These are phyloP conservation scores for Thelephora aurantiotincta DNA, from an alignment of 768 basidiomycete genomes.

Conservation along the genomic window DNA sequence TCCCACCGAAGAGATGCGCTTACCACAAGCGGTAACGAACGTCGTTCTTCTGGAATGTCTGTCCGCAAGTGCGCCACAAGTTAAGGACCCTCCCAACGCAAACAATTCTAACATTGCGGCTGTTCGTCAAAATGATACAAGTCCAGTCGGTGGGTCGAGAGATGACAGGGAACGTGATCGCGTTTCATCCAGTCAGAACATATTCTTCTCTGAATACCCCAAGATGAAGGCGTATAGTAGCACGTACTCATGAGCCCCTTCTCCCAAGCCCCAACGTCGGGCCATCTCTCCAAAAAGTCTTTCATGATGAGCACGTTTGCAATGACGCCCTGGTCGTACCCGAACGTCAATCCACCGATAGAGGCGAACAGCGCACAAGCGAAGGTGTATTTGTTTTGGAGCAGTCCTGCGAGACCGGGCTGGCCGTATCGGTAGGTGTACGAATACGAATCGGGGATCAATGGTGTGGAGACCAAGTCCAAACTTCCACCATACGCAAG, in stretches of 20 bases:
- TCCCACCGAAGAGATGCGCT: conserved; percentile 10
- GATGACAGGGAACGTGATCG: background rate
- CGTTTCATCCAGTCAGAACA: background rate
- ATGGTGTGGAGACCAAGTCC: no score
- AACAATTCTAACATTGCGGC: conserved; percentile 72
- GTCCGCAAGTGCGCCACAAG: conserved; percentile 56
- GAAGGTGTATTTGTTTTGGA: conserved; percentile 49
- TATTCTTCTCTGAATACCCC: background rate
- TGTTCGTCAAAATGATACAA: conserved; percentile 13
- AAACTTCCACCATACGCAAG: no score
- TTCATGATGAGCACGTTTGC: conserved; percentile 78
- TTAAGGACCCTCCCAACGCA: conserved; percentile 61
- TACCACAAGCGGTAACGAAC: conserved; percentile 57
- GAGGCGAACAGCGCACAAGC: conserved; percentile 64
- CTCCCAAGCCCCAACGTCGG: conserved; percentile 47
- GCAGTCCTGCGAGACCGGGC: conserved; percentile 46
- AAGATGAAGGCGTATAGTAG: background rate
- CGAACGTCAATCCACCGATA: conserved; percentile 66
- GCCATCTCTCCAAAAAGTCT: conserved; percentile 57
- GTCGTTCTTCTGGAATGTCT: conserved; percentile 49
- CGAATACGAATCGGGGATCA: conserved; percentile 6
- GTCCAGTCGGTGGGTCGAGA: background rate
- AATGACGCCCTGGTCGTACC: conserved; percentile 79
- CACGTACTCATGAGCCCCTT: conserved; percentile 65
- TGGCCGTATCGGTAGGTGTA: conserved; percentile 70